Evolutionary conservation across 805 yeast genomes (phyloP), one percentile per base, ranked within the genome.

Genomic region (Diddensiella transvaalensis): DNA sequence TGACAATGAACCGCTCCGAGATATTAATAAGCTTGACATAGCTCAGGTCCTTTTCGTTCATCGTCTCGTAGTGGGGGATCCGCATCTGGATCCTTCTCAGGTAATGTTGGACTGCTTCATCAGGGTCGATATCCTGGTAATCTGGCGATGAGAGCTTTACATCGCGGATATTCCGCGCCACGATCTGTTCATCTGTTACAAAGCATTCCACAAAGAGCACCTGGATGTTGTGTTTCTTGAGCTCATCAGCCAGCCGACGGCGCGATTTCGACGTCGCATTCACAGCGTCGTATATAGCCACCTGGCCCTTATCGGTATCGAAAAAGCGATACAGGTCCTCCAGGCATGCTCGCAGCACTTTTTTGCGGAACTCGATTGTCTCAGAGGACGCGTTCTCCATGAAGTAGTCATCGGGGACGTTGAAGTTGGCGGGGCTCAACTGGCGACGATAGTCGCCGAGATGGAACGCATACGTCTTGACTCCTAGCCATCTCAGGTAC

Each of bases 401-500:
- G 62, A 83, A 83, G 62, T 85, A 82, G 54, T 85, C 91, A 40
- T 74, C 76, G n/a, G 87, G 82, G 18, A 82, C 77, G 48, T 74
- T 74, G 46, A 72, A 75, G 13, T 77, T 73, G 4, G 58, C 50
- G 17, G 45, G 50, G 15, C 52, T 39, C 21, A 59, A 53, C 40
- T 51, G 48, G 53, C 96, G 77, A 59, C 97, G 77, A 62, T 90
- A 91, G 64, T 93, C 95, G 21, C 96, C 93, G 52, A 90, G 77
- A 67, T 91, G 98, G 70, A 87, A 91, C 23, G 88, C 80, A 59
- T 88, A 90, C 1, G 96, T 83, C 60, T 86, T 83, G 18, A 93
- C 98, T 3, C 99, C 99, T 40, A 93, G 72, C 99, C 99, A 93
- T 59, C 97, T 77, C 56, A 95, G 73, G 65, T 90, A 93, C 50